phyloP scores from a whole-genome alignment of 352 stramenopile species.

The Phytophthora podocarpi region DNA sequence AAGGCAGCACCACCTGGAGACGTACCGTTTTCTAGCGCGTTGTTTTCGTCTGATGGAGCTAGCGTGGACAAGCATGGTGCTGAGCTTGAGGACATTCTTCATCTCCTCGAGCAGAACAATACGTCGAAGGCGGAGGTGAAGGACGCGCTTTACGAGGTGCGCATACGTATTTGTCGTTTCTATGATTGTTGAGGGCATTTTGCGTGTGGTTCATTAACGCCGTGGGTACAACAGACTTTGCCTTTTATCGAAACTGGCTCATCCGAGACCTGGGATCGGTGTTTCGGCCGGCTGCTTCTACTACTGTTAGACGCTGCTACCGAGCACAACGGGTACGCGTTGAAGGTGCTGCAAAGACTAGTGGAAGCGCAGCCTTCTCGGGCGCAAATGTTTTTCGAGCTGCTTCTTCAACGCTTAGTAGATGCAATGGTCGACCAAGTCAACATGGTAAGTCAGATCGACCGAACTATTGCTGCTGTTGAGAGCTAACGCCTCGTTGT shows the following conservation, averaged over 20 bases:
- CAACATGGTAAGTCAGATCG: constrained; percentile 39
- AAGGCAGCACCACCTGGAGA: background rate
- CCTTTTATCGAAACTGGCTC: constrained; percentile 31
- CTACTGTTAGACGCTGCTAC: constrained; percentile 50
- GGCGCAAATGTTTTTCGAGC: constrained; percentile 56
- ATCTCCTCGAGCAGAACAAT: constrained; percentile 57
- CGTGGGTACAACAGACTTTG: constrained; percentile 34
- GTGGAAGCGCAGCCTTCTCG: constrained; percentile 46
- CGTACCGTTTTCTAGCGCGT: background rate
- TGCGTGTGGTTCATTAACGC: background rate
- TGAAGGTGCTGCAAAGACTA: constrained; percentile 61
- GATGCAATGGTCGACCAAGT: constrained; percentile 47
- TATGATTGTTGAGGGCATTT: no score
- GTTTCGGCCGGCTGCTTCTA: constrained; percentile 49
- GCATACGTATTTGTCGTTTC: background rate
- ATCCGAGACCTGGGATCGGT: constrained; percentile 43
- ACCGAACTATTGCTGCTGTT: background rate
- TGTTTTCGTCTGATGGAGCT: constrained; percentile 5
- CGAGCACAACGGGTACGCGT: constrained; percentile 49
- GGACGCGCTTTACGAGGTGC: constrained; percentile 57
- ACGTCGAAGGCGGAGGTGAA: constrained; percentile 40
- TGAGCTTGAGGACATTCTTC: constrained; percentile 52
- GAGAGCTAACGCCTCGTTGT: background rate
- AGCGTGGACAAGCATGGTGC: constrained; percentile 13
- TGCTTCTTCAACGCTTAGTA: constrained; percentile 64